These are phyloP conservation scores for Funneliformis mosseae DNA, from an alignment of 192 early-diverging fungal species.

Conservation along the genomic window DNA sequence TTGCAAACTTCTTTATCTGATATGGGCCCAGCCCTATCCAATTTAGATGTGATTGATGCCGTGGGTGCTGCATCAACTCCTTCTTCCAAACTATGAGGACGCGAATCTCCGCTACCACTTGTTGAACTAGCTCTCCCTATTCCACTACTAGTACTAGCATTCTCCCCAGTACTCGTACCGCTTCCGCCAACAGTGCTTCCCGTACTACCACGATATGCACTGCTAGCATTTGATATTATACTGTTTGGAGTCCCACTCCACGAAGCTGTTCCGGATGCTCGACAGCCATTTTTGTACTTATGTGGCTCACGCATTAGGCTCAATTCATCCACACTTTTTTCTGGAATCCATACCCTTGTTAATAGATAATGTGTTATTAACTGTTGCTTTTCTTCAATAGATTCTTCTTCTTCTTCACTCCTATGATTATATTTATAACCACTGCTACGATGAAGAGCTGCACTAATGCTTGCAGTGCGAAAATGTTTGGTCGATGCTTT, in stretches of 20 bases:
- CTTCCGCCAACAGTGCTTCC: conserved; percentile 35
- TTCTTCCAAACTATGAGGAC: conserved; percentile 50
- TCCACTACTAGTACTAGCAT: conserved; percentile 34
- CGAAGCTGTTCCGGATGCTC: not conserved
- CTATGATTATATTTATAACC: conserved; percentile 43
- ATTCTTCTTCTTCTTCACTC: conserved; percentile 60
- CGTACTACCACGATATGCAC: conserved; percentile 13
- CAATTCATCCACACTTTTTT: conserved; percentile 77
- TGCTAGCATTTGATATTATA: conserved; percentile 9
- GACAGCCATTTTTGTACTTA: conserved; percentile 41
- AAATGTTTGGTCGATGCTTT: conserved; percentile 58
- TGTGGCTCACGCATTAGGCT: conserved; percentile 66
- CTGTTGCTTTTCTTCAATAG: conserved; percentile 57
- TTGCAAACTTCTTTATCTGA: conserved; percentile 21
- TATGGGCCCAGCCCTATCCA: conserved; percentile 21
- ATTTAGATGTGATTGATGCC: not conserved
- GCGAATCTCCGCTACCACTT: conserved; percentile 38
- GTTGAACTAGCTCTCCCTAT: conserved; percentile 30
- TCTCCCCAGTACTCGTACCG: conserved; percentile 36
- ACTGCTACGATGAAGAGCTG: conserved; percentile 49
- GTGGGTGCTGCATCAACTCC: conserved; percentile 6
- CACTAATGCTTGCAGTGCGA: conserved; percentile 51
- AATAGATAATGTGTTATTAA: conserved; percentile 73
- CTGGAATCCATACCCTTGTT: conserved; percentile 68
- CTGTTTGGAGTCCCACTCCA: conserved; percentile 20